Evolutionary conservation across 192 early-diverging fungal species (phyloP).

Genomic region (Physocladia obscura): DNA sequence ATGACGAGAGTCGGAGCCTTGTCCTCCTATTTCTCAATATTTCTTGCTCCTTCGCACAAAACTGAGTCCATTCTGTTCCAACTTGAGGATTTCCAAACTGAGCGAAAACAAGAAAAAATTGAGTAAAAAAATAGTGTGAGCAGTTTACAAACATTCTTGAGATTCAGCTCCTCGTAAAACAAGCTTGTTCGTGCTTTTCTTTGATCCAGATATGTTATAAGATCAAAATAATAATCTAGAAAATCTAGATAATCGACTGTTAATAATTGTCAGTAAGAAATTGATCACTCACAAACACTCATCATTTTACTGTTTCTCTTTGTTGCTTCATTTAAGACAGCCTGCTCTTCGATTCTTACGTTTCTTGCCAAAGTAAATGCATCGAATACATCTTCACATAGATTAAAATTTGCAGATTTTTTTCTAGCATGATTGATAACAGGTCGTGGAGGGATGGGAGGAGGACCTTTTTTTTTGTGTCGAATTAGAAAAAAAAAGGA

Average conservation of each 20-base stretch:
- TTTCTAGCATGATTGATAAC: too few relatives aligned
- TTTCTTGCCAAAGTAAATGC: constrained; percentile 11
- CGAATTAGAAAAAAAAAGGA: too few relatives aligned
- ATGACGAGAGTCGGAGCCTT: constrained; percentile 64
- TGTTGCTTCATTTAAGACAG: constrained; percentile 29
- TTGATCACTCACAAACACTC: constrained; percentile 44
- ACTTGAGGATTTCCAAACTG: constrained; percentile 50
- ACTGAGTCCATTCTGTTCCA: constrained; percentile 57
- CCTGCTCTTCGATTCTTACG: constrained; percentile 14
- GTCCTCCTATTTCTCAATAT: constrained; percentile 68
- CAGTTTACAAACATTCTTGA: background rate
- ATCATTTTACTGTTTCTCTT: constrained; percentile 48
- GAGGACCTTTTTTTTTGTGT: too few relatives aligned
- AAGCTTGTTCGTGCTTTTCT: constrained; percentile 56
- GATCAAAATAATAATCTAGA: constrained; percentile 79
- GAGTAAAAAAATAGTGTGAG: background rate
- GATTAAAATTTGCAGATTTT: constrained; percentile 15
- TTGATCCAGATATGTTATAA: constrained; percentile 75
- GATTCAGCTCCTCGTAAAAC: constrained; percentile 51
- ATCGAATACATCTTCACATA: constrained; percentile 9
- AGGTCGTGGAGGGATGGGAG: too few relatives aligned
- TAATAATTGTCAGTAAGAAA: background rate
- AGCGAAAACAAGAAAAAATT: background rate
- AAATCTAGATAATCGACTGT: constrained; percentile 49
- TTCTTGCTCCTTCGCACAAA: constrained; percentile 58